Conservation (phyloP, 176 grass and related monocot species). For the Aegilops longissima region DNA sequence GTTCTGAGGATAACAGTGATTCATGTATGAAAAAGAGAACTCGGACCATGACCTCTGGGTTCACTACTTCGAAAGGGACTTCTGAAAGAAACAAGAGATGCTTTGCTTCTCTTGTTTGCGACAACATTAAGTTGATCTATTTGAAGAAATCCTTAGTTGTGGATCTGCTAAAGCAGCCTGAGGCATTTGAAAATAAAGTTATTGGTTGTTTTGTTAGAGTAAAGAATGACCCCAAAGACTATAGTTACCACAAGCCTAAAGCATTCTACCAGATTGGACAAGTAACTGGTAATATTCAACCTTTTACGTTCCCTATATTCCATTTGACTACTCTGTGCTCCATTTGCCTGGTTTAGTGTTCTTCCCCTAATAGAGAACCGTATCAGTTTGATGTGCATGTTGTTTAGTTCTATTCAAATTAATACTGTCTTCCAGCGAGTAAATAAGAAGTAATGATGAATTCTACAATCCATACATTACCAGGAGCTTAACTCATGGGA, state of each 20-base stretch:
- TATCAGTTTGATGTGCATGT: neutral
- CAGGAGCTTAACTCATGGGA: neutral
- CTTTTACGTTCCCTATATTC: slow-evolving; percentile 1
- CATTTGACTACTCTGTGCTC: neutral
- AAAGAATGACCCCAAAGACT: slow-evolving; percentile 63
- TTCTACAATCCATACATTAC: slow-evolving; percentile 3
- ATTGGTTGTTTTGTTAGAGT: slow-evolving; percentile 82
- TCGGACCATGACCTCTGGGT: slow-evolving; percentile 8
- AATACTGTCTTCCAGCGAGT: neutral
- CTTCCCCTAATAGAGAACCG: neutral
- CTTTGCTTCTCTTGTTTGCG: slow-evolving; percentile 54
- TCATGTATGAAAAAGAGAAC: slow-evolving; percentile 34
- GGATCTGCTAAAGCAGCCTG: slow-evolving; percentile 68
- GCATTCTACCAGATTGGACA: slow-evolving; percentile 59
- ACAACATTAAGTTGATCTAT: slow-evolving; percentile 75
- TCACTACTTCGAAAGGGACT: slow-evolving; percentile 21
- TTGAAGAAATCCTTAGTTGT: slow-evolving; percentile 71
- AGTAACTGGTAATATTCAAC: slow-evolving; percentile 64
- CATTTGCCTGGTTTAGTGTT: neutral
- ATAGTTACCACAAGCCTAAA: slow-evolving; percentile 27
- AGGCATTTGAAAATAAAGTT: slow-evolving; percentile 77
- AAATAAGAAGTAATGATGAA: neutral
- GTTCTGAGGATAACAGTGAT: slow-evolving; percentile 55
- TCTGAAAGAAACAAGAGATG: slow-evolving; percentile 48
- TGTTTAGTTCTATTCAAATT: neutral